Percentiles rank a stretch among this genome's conserved stretches.
phyloP scores from a whole-genome alignment of 2,329 filamentous ascomycete genomes.

The Phyllosticta capitalensis region DNA sequence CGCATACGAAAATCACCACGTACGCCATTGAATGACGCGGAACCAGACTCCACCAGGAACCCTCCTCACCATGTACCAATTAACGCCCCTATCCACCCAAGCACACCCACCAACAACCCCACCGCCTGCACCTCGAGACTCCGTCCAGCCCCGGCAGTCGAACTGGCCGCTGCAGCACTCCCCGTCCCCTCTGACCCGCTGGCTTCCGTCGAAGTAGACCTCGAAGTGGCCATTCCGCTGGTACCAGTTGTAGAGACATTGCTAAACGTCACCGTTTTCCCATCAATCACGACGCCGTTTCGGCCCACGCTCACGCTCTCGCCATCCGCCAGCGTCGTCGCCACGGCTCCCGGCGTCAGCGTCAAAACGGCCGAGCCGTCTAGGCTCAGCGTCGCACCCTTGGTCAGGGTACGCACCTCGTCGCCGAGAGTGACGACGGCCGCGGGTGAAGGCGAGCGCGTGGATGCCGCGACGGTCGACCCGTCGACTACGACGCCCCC shows the following conservation, averaged over 20 bases:
- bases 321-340: not conserved
- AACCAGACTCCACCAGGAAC: not conserved
- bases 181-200: not conserved
- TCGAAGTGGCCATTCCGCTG: not conserved
- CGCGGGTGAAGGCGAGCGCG: not conserved
- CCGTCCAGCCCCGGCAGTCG: not conserved
- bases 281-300: not conserved
- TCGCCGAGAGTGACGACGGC: not conserved
- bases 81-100: not conserved
- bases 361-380: not conserved
- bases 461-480: not conserved
- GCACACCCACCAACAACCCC: not conserved
- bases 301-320: not conserved
- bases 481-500: not conserved
- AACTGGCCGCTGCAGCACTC: not conserved
- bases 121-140: not conserved
- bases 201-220: not conserved
- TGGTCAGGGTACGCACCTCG: not conserved
- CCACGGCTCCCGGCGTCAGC: not conserved
- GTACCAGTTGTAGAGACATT: not conserved
- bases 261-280: not conserved
- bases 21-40: not conserved
- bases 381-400: not conserved
- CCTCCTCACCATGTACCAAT: not conserved
- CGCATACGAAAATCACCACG: not conserved